Conservation (phyloP, 805 yeast genomes). For the Yamadazyma ubonensis region DNA sequence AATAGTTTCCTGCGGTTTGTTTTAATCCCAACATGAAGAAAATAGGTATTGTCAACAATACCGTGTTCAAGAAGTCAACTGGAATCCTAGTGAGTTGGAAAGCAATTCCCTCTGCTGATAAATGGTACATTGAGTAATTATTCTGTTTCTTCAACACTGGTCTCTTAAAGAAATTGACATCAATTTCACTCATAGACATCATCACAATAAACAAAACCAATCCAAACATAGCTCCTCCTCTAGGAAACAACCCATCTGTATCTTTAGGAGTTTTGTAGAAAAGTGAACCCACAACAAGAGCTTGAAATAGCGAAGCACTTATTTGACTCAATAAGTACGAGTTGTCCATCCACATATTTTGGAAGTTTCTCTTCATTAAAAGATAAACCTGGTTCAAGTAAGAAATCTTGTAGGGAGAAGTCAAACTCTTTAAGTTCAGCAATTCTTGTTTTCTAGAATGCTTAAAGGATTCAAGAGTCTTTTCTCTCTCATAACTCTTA, state of each 20-base stretch:
- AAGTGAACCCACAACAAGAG: slow-evolving; percentile 60
- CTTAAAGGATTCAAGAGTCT: slow-evolving; percentile 20
- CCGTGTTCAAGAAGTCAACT: slow-evolving; percentile 43
- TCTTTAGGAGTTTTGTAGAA: slow-evolving; percentile 50
- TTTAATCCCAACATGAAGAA: slow-evolving; percentile 52
- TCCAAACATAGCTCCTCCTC: slow-evolving; percentile 65
- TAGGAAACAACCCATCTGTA: slow-evolving; percentile 56
- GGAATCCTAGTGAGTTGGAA: slow-evolving; percentile 62
- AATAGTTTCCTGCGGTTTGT: slow-evolving; percentile 36
- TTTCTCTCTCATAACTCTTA: slow-evolving; percentile 17
- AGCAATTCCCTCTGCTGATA: slow-evolving; percentile 71
- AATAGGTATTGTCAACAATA: slow-evolving; percentile 29
- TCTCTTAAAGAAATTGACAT: slow-evolving; percentile 57
- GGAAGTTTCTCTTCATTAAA: slow-evolving; percentile 53
- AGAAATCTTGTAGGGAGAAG: slow-evolving; percentile 41
- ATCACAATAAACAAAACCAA: slow-evolving; percentile 61
- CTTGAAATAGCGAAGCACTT: slow-evolving; percentile 53
- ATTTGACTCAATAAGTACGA: slow-evolving; percentile 52
- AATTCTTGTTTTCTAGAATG: slow-evolving; percentile 36
- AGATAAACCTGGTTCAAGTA: slow-evolving; percentile 51
- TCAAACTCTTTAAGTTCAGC: slow-evolving; percentile 33
- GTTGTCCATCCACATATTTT: slow-evolving; percentile 55
- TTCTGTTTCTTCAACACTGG: slow-evolving; percentile 71
- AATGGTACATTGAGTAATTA: slow-evolving; percentile 68
- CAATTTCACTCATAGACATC: slow-evolving; percentile 58